Conservation (phyloP, 1,284 basidiomycete genomes). For the Moesziomyces antarcticus region DNA sequence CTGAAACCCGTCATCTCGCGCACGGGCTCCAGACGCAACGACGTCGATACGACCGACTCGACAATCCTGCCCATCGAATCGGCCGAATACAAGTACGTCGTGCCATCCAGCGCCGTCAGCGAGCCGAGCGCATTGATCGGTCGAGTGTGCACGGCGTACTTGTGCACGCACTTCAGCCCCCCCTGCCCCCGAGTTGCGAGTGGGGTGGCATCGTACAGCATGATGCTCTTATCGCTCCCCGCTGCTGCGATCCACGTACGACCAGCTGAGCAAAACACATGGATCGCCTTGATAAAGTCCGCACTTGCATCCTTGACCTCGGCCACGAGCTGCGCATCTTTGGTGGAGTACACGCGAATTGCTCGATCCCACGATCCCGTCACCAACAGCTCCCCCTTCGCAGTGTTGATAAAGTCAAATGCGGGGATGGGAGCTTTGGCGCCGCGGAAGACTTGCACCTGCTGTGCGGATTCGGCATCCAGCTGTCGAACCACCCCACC, state of each 20-base stretch:
- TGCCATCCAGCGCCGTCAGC: constrained; percentile 1
- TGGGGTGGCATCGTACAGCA: constrained; percentile 19
- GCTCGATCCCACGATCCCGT: constrained; percentile 46
- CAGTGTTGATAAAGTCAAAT: constrained; percentile 4
- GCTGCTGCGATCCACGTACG: constrained; percentile 26
- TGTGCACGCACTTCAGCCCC: constrained; percentile 7
- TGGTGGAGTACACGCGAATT: constrained; percentile 18
- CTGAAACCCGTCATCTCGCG: constrained; percentile 39
- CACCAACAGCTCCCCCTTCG: constrained; percentile 14
- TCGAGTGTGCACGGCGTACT: constrained; percentile 34
- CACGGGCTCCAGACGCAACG: constrained; percentile 4
- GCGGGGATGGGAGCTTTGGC: constrained; percentile 33
- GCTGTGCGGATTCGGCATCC: constrained; percentile 29
- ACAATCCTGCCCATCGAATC: constrained; percentile 49
- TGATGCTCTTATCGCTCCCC: constrained; percentile 44
- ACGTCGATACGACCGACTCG: constrained; percentile 16
- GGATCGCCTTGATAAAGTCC: constrained; percentile 50
- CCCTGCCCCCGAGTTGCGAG: constrained; percentile 1
- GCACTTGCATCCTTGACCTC: constrained; percentile 20
- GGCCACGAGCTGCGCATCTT: neutral
- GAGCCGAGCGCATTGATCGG: constrained; percentile 36
- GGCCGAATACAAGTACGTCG: constrained; percentile 33
- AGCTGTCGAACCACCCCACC: constrained; percentile 30
- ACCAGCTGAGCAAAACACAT: constrained; percentile 8
- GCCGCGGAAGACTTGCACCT: constrained; percentile 19